Conservation (phyloP, 148 eudicot species). For the Rheum nobile region DNA sequence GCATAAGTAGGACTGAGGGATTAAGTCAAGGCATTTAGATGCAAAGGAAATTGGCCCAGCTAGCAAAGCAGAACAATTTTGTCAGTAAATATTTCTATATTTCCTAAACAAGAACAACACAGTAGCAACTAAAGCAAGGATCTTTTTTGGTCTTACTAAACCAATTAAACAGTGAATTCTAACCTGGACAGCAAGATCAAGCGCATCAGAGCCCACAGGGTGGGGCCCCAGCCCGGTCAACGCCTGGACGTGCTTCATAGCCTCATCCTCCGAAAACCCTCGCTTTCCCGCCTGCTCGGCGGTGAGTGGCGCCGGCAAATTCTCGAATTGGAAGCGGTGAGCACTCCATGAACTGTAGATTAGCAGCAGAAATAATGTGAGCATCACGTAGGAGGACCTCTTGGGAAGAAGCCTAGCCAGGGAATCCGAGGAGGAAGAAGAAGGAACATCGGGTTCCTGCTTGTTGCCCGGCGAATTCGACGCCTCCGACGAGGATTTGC, state of each 20-base stretch:
- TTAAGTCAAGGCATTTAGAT: neutral
- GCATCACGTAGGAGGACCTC: constrained; percentile 48
- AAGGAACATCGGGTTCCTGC: constrained; percentile 8
- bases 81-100: neutral
- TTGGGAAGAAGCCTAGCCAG: constrained; percentile 14
- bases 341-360: constrained; percentile 53
- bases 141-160: neutral
- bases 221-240: constrained; percentile 76
- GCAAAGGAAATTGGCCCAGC: neutral
- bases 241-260: constrained; percentile 57
- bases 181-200: constrained; percentile 68
- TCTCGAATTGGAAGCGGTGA: constrained; percentile 50
- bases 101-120: neutral
- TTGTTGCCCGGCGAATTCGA: constrained; percentile 6
- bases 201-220: constrained; percentile 71
- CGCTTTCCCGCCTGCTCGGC: constrained; percentile 65
- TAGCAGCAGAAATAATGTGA: constrained; percentile 45
- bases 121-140: neutral
- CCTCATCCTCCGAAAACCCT: constrained; percentile 81
- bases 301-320: constrained; percentile 51
- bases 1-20: neutral
- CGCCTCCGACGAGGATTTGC: neutral
- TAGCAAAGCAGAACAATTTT: neutral
- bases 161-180: neutral
- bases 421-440: neutral